phyloP scores from a whole-genome alignment of 1,284 basidiomycete genomes.

The Apiotrichum akiyoshidainum region DNA sequence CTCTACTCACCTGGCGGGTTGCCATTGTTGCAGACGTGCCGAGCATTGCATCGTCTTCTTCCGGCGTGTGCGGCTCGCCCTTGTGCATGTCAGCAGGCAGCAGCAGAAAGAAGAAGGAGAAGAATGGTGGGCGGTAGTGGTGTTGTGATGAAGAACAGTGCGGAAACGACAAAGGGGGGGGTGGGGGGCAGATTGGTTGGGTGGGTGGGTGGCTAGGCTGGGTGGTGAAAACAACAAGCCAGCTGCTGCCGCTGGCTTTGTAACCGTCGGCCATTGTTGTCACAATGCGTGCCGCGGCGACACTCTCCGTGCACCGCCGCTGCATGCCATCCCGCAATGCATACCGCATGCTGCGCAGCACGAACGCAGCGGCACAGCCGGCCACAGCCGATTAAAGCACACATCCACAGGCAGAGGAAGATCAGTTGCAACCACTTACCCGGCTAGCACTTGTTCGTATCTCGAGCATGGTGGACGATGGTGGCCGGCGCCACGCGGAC shows the following conservation, averaged over 20 bases:
- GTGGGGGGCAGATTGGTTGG: neutral
- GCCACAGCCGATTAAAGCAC: too few species aligned
- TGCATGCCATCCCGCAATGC: too few species aligned
- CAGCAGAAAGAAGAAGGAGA: neutral
- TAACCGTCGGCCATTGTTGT: too few species aligned
- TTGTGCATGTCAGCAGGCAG: neutral
- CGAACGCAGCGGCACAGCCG: too few species aligned
- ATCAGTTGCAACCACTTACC: neutral
- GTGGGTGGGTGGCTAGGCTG: neutral
- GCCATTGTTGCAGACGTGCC: neutral
- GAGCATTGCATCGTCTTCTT: neutral
- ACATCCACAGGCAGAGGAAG: neutral
- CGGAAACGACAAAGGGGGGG: neutral
- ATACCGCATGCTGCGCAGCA: too few species aligned
- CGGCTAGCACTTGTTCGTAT: neutral
- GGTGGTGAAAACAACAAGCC: neutral
- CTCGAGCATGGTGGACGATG: neutral
- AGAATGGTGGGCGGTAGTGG: too few species aligned
- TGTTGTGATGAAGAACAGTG: neutral
- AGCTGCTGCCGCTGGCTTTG: too few species aligned
- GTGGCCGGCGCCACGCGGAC: neutral
- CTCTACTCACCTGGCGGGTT: neutral
- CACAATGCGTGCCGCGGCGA: too few species aligned
- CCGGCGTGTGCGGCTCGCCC: neutral
- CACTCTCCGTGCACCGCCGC: too few species aligned